Percentiles rank a stretch among this genome's conserved stretches.
These are phyloP conservation scores for Talaromyces pinophilus DNA, from an alignment of 2,329 filamentous ascomycete genomes.

Conservation along the genomic window DNA sequence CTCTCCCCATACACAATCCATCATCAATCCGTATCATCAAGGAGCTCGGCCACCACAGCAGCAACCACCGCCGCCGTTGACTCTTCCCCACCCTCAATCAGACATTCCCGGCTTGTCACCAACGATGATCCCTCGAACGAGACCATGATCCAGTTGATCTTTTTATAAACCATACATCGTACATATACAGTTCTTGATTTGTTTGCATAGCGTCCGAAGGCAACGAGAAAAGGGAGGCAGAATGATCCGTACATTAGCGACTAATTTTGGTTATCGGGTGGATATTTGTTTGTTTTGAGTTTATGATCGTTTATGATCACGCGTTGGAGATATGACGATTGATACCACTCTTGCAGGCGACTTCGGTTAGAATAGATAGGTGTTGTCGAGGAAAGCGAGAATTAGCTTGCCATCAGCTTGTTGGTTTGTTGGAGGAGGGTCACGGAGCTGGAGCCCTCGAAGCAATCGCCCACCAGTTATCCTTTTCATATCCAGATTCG, in stretches of 20 bases:
- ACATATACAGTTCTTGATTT: slow-evolving; percentile 21
- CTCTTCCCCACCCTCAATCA: slow-evolving; percentile 33
- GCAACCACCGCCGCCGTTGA: slow-evolving; percentile 35
- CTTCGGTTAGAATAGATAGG: neutral
- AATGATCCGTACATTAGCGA: slow-evolving; percentile 23
- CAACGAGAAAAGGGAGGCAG: slow-evolving; percentile 3
- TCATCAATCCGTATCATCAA: slow-evolving; percentile 36
- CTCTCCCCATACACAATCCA: slow-evolving; percentile 38
- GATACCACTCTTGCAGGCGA: slow-evolving; percentile 15
- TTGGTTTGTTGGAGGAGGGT: neutral
- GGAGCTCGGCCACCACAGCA: slow-evolving; percentile 24
- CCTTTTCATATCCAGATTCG: slow-evolving; percentile 86
- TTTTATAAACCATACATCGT: neutral
- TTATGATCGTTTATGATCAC: slow-evolving; percentile 10
- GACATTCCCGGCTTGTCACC: slow-evolving; percentile 36
- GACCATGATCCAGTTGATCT: slow-evolving; percentile 30
- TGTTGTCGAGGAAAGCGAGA: neutral
- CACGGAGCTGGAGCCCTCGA: neutral
- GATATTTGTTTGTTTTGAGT: slow-evolving; percentile 24
- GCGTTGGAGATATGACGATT: slow-evolving; percentile 22
- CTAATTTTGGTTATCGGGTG: slow-evolving; percentile 24
- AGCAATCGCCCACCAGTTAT: slow-evolving; percentile 95
- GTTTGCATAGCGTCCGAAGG: slow-evolving; percentile 41
- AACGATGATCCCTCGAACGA: slow-evolving; percentile 40
- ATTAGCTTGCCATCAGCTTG: slow-evolving; percentile 2